Base-by-base conservation (phyloP, 768 basidiomycete species). In the Cystofilobasidium macerans region DNA sequence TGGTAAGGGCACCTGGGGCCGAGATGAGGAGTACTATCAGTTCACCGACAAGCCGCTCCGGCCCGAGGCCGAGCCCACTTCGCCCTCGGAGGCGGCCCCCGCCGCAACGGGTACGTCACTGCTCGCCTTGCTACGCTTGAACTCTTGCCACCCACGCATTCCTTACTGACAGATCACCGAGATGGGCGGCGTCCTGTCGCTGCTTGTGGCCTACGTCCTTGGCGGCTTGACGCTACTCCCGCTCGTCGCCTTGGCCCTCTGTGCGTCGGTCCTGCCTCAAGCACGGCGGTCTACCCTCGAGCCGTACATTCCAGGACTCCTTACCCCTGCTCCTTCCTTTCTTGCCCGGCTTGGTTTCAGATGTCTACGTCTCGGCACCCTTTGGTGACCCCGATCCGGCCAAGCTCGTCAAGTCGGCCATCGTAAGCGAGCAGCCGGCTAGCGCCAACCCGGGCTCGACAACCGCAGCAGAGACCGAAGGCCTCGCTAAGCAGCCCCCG, bases 1-100 rank as follows among this genome's bases (percentile, higher is more conserved):
- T n/a, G 61, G 61, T 14, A 68, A 62, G 45, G 61, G 56, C 38
- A 57, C 67, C 0, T 67, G 65, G 65, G 67, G 62, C 2, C 48
- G 61, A 12, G 67, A 45, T 3, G 67, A 62, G 16, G 67, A 62
- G 38, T 62, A 42, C 38, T 68, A 68, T n/a, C 61, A 62, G 22
- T 63, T 68, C n/a, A 68, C 61, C 3, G 56, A 51, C 33, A 63
- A 63, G 57, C 35, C 1, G 38, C 42, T 28, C n/a, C 40, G 4
- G 26, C 64, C 16, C 43, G 53, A 20, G 30, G 33, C 16, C 32
- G 32, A 32, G 32, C n/a, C n/a, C n/a, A n/a, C n/a, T n/a, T n/a
- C n/a, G n/a, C n/a, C n/a, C n/a, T n/a, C n/a, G n/a, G n/a, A n/a
- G n/a, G n/a, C n/a, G n/a, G n/a, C n/a, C n/a, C n/a, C n/a, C n/a